Evolutionary conservation across 163 green algal genomes (phyloP), one percentile per base, ranked within the genome.

Genomic region (Prototheca wickerhamii): DNA sequence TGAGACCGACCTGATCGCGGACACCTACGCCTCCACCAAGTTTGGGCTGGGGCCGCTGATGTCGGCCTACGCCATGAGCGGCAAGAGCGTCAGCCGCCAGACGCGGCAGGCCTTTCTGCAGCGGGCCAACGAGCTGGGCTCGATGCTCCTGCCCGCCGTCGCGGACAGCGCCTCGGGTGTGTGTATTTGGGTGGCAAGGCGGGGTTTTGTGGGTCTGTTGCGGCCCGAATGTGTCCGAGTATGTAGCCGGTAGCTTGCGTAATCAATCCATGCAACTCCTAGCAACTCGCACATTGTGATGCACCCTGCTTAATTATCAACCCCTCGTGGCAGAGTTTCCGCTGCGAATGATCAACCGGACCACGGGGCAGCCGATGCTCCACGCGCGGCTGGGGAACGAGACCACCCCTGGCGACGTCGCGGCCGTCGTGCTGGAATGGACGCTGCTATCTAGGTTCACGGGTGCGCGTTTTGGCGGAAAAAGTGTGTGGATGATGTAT

Each of bases 21-120:
- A 83, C 52, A 50, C 86, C 43, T 88, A 87, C 65, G 82, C 87
- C 62, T 83, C 80, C 10, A 88, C 78, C 35, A 88, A 87, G 61
- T 55, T 80, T 18, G 59, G 86, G 25, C 60, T 87, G 29, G 79
- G 81, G 1, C 76, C 79, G 26, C 76, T 87, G 35, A 60, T 86
- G 53, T 72, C 75, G 3, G 75, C 78, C 4, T 71, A 79, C 65
- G 55, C 69, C 54, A 61, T 84, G 37, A 54, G 50, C 54, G 34
- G 32, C 8, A 49, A 21, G 42, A 52, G 17, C 60, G 46, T 8
- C 46, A 54, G 23, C n/a, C 46, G 18, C 15, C 67, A 64, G 52
- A 60, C 60, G 3, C 2, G 18, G 1, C 61, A 31, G 18, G 30
- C 44, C 20, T 67, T 78, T 26, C 64, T 80, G 6, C 61, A 54